Evolutionary conservation across 2,329 filamentous ascomycete species (phyloP), one percentile per base, ranked within the genome.

Genomic region (Cryoendolithus antarcticus): DNA sequence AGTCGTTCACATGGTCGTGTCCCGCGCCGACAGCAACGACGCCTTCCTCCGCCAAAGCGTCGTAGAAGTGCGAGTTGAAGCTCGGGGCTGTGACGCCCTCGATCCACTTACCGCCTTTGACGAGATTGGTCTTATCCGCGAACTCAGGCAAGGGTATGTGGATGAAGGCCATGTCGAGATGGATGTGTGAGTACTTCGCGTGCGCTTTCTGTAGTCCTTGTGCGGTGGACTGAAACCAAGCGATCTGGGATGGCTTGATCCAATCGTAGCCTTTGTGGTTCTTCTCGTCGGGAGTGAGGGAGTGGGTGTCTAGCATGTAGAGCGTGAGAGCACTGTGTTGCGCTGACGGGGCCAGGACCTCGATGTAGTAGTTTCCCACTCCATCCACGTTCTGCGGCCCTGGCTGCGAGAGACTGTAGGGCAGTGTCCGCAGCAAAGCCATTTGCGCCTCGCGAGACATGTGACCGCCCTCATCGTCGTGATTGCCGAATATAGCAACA

Each of bases 1-100:
- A 96, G 56, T 98, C 91, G 57, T 98, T 98, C 48, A 82, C 89
- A 57, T 98, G 91, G 56, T 98, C 91, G 58, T 96, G 89, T 57
- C 89, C 89, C 55, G 85, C 93, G 52, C 84, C 89, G 46, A 93
- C 84, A 65, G 91, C 80, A 41, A 86, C 72, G 28, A 98, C 72
- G 28, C 84, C 84, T 60, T 93, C 77, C 50, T 93, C 80, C 6
- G 93, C 77, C 6, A 98, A 70, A 2, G 86, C 89, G 56, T 94
- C 81, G 46, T 81, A 82, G 66, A 98, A 96, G n/a, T 85, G 81
- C 8, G 85, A 84, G 60, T 98, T 98, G 61, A 82, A 94, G 1
- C 69, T 70, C 0, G 91, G 91, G 0, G 91, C 89, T 1, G 89
- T 96, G 9, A 91, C 82, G 11, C 76, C 71, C 59, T 98, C 91